Evolutionary conservation across 495 filamentous ascomycete genomes (phyloP).

Genomic region (Saxophila tyrrhenica): DNA sequence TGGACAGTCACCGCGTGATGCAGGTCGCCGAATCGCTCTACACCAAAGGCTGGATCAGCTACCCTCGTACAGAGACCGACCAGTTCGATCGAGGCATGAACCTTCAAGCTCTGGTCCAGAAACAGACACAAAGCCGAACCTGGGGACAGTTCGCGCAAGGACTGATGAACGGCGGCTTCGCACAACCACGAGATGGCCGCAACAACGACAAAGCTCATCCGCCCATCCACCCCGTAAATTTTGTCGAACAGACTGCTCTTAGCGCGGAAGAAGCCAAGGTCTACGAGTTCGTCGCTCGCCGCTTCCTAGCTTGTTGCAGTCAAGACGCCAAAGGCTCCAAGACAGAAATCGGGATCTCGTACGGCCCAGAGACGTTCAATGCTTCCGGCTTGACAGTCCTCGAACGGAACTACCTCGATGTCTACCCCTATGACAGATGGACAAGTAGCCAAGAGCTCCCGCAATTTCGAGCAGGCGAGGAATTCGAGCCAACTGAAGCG

Average conservation of each 20-base stretch:
- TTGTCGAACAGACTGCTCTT: slow-evolving; percentile 52
- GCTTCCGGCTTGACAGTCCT: slow-evolving; percentile 76
- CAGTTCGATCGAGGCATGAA: slow-evolving; percentile 89
- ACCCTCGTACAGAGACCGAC: slow-evolving; percentile 94
- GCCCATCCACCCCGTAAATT: slow-evolving; percentile 87
- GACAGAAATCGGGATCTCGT: slow-evolving; percentile 73
- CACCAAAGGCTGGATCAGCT: slow-evolving; percentile 90
- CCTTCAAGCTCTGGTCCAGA: slow-evolving; percentile 65
- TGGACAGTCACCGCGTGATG: slow-evolving; percentile 84
- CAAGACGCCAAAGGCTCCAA: slow-evolving; percentile 79
- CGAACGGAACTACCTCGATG: slow-evolving; percentile 84
- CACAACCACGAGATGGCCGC: slow-evolving; percentile 65
- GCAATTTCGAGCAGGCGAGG: slow-evolving; percentile 61
- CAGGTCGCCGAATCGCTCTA: slow-evolving; percentile 82
- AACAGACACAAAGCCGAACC: slow-evolving; percentile 59
- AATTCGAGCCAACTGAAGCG: slow-evolving; percentile 80
- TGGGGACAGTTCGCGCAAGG: slow-evolving; percentile 79
- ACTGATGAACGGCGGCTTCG: slow-evolving; percentile 59
- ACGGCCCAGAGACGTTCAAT: slow-evolving; percentile 72
- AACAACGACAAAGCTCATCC: slow-evolving; percentile 96
- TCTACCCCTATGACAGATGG: slow-evolving; percentile 95
- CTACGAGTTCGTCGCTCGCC: slow-evolving; percentile 88
- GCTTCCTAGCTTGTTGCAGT: slow-evolving; percentile 93
- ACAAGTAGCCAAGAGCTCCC: slow-evolving; percentile 76
- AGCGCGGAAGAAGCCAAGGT: slow-evolving; percentile 57